A percentile compares a stretch with the other conserved stretches of the same genome.
These are phyloP conservation scores for Vinca minor DNA, from an alignment of 257 asterid species.

Conservation along the genomic window DNA sequence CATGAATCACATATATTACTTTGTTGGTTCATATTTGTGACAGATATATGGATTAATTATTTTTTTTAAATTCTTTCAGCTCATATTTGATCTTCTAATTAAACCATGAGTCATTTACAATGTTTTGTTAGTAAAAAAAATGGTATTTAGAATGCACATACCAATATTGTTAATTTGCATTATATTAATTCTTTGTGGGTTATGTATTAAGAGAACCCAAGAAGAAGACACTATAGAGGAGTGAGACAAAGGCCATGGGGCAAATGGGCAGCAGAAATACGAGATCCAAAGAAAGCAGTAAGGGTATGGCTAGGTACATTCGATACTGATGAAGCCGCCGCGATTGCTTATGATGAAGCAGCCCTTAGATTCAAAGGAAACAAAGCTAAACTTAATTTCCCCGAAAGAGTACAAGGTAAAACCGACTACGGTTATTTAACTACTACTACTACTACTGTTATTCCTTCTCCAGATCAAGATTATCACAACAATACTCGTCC, in stretches of 20 bases:
- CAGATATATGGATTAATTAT: too few species aligned
- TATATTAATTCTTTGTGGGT: too few species aligned
- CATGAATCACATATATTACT: too few species aligned
- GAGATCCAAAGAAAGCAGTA: constrained; percentile 78
- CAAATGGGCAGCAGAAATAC: constrained; percentile 81
- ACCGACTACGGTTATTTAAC: constrained; percentile 24
- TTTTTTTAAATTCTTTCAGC: too few species aligned
- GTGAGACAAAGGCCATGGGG: constrained; percentile 93
- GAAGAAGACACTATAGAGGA: constrained; percentile 68
- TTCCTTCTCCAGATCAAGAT: neutral
- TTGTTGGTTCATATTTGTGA: too few species aligned
- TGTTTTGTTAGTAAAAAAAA: too few species aligned
- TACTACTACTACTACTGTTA: constrained; percentile 6
- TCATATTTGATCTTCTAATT: too few species aligned
- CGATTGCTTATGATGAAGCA: constrained; percentile 72
- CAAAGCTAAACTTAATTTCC: constrained; percentile 86
- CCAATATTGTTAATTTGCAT: too few species aligned
- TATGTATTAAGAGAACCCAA: constrained; percentile 22
- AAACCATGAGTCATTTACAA: too few species aligned
- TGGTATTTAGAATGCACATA: too few species aligned
- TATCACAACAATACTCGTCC: too few species aligned
- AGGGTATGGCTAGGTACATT: constrained; percentile 85
- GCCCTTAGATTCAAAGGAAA: constrained; percentile 77
- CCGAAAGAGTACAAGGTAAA: constrained; percentile 62
- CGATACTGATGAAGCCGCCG: constrained; percentile 70